Evolutionary conservation across 2,329 filamentous ascomycete species (phyloP), one percentile per base, ranked within the genome.

Genomic region (Ambrosiella beaveri): DNA sequence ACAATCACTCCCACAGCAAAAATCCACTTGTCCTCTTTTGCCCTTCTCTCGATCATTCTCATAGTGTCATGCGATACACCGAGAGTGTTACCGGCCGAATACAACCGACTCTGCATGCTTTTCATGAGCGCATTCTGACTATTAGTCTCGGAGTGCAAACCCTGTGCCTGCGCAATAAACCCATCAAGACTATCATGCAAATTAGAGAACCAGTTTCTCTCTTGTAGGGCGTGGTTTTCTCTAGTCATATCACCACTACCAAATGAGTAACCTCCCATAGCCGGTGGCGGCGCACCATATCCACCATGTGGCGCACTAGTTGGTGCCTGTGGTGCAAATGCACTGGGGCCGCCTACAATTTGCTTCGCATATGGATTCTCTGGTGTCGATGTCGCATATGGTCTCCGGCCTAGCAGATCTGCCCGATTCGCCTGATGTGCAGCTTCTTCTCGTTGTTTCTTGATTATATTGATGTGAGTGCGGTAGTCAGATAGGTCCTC

Each of bases 21-120:
- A 40, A 98, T 95, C 89, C 90, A 97, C 72, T 96, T 97, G 69
- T 98, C 93, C 74, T 97, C 86, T 69, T 82, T 86, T 55, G 93
- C 89, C 62, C 93, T 77, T 64, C 93, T 74, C 72, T 97, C 91
- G 47, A 98, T 85, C 88, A 93, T 97, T 52, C 93, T 82, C 63
- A 98, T 98, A 1, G 93, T 98, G 68, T 97, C 91, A 17, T 91
- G 90, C 66, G 86, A 94, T 61, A 98, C 80, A 0, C 93, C 93
- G 53, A 98, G 72, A 19, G 93, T 97, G 67, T 95, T 97, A 6
- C 88, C 93, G 17, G 96, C 89, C 64, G 81, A 91, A 68, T 97
- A 97, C 54, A 98, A 75, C 68, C 83, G 82, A 69, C 85, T 85
- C 71, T 98, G 93, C 19, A 93, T 97, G 56, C 85, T 87, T 74